Evolutionary conservation across 139 green algal genomes (phyloP).

Genomic region (Raphidocelis subcapitata): DNA sequence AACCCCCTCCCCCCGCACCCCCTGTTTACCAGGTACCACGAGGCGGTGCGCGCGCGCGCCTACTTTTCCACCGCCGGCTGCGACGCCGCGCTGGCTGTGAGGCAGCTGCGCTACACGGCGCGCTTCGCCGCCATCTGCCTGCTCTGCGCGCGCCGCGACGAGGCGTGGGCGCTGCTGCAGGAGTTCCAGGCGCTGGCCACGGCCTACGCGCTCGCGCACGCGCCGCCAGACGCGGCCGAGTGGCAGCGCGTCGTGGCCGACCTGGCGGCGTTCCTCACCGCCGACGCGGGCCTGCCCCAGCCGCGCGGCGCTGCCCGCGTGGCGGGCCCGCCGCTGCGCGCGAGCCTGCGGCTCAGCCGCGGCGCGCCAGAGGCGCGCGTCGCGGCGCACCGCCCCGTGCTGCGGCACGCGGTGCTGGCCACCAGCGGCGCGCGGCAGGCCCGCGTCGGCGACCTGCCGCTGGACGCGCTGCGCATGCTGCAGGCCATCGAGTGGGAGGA

Average conservation of each 20-base stretch:
- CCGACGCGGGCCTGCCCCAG: conserved; percentile 42
- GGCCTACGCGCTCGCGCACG: conserved; percentile 36
- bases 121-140: conserved; percentile 78
- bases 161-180: conserved; percentile 57
- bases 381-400: conserved; percentile 30
- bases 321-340: conserved; percentile 26
- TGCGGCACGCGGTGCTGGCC: conserved; percentile 56
- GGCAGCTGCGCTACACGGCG: conserved; percentile 71
- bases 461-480: conserved; percentile 72
- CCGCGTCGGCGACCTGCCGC: conserved; percentile 61
- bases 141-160: conserved; percentile 56
- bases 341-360: conserved; percentile 16
- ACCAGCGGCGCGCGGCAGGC: conserved; percentile 51
- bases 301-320: conserved; percentile 31
- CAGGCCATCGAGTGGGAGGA: conserved; percentile 69
- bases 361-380: conserved; percentile 20
- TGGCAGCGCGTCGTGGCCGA: too few species aligned
- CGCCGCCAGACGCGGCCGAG: conserved; percentile 9
- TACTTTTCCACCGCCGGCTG: too few species aligned
- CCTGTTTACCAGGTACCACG: too few species aligned
- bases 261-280: conserved; percentile 40
- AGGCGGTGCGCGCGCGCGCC: too few species aligned
- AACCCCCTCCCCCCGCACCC: too few species aligned
- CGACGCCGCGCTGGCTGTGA: conserved; percentile 32
- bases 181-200: conserved; percentile 60